phyloP scores from a whole-genome alignment of 73 alveolate species.

The Blepharisma japonicum region DNA sequence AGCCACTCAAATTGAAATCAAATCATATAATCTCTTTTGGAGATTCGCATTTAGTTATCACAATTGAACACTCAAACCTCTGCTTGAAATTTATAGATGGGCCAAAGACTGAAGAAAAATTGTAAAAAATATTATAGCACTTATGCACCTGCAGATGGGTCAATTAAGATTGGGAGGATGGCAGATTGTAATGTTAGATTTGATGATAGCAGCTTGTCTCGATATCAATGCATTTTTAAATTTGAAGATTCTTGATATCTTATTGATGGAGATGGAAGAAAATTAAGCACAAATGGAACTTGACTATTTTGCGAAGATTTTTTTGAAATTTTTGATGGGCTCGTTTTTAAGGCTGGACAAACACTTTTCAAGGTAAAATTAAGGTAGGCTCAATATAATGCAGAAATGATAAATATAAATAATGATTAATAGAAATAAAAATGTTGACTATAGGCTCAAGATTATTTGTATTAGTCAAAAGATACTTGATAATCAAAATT shows the following conservation, averaged over 20 bases:
- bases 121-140: not conserved
- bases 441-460: too few species aligned
- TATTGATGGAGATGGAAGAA: slow-evolving; percentile 46
- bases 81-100: slow-evolving; percentile 59
- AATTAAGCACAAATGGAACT: slow-evolving; percentile 55
- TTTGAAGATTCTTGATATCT: slow-evolving; percentile 30
- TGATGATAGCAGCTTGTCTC: slow-evolving; percentile 67
- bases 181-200: slow-evolving; percentile 47
- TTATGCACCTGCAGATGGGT: not conserved
- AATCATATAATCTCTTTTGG: slow-evolving; percentile 56
- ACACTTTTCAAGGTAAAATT: slow-evolving; percentile 12
- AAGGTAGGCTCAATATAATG: too few species aligned
- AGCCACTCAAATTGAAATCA: slow-evolving; percentile 40
- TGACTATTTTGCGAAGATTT: slow-evolving; percentile 53
- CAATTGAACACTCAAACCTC: slow-evolving; percentile 18
- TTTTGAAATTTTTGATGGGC: slow-evolving; percentile 39
- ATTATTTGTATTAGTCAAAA: too few species aligned
- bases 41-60: slow-evolving; percentile 53
- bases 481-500: too few species aligned
- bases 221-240: slow-evolving; percentile 49
- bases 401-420: too few species aligned
- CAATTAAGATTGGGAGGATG: slow-evolving; percentile 54
- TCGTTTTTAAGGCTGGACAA: slow-evolving; percentile 52
- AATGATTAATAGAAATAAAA: too few species aligned
- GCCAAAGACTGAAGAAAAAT: slow-evolving; percentile 58